phyloP scores from a whole-genome alignment of 768 basidiomycete genomes.

The Mycena vitilis region DNA sequence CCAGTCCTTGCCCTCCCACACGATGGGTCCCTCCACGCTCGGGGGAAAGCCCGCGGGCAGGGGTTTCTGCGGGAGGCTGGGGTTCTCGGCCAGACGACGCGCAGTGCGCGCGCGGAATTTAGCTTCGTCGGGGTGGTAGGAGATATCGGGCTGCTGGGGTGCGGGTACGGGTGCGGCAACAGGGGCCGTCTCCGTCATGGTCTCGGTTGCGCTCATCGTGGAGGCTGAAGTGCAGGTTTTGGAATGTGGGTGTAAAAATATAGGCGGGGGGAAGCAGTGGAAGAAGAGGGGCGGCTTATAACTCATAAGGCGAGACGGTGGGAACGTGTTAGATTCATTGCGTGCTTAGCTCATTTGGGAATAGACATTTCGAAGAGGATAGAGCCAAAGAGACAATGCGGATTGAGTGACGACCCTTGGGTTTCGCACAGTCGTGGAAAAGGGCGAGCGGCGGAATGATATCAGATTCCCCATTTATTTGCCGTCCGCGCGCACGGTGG shows the following conservation, averaged over 20 bases:
- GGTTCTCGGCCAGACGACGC: constrained; percentile 52
- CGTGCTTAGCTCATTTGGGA: constrained; percentile 5
- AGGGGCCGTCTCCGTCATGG: constrained; percentile 25
- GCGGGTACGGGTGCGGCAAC: constrained; percentile 41
- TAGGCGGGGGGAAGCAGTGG: neutral
- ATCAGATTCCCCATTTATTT: neutral
- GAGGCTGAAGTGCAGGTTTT: neutral
- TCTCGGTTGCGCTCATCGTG: constrained; percentile 31
- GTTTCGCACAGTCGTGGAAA: constrained; percentile 33
- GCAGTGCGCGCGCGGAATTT: constrained; percentile 53
- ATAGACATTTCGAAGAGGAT: neutral
- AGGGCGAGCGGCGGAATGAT: neutral
- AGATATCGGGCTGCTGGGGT: constrained; percentile 54
- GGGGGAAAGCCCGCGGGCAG: constrained; percentile 53
- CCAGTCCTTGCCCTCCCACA: constrained; percentile 61
- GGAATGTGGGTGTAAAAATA: neutral
- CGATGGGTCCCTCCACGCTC: constrained; percentile 51
- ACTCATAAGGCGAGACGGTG: constrained; percentile 10
- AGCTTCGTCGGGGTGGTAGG: constrained; percentile 55
- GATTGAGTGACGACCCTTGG: constrained; percentile 7
- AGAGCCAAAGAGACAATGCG: constrained; percentile 2
- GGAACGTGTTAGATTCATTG: constrained; percentile 3
- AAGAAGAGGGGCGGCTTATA: neutral
- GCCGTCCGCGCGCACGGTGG: neutral
- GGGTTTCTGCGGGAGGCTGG: constrained; percentile 46